These are phyloP conservation scores for Thielaviopsis euricoi DNA, from an alignment of 2,329 filamentous ascomycete species.

Conservation along the genomic window DNA sequence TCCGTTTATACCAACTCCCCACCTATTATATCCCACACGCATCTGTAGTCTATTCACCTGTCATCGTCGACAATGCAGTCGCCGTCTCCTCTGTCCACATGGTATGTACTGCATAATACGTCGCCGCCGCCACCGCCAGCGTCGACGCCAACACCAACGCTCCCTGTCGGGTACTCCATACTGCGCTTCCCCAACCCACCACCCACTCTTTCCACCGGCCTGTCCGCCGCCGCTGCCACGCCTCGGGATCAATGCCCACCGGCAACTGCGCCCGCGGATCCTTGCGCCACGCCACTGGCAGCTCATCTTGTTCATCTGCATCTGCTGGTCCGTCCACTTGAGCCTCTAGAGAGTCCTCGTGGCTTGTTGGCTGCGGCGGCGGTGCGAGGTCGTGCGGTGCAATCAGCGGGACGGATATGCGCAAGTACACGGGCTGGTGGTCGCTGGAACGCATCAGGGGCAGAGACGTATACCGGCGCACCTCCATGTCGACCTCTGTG, in stretches of 20 bases:
- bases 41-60: not conserved
- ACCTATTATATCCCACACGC: too few species aligned
- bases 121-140: conserved; percentile 24
- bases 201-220: conserved; percentile 30
- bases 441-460: conserved; percentile 72
- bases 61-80: not conserved
- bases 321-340: conserved; percentile 4
- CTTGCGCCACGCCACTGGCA: conserved; percentile 15
- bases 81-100: not conserved
- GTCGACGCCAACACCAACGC: conserved; percentile 28
- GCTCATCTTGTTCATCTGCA: conserved; percentile 1
- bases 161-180: conserved; percentile 37
- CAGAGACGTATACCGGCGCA: conserved; percentile 57
- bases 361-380: conserved; percentile 14
- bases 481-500: conserved; percentile 21
- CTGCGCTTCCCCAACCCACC: conserved; percentile 36
- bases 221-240: conserved; percentile 33
- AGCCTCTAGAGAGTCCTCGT: not conserved
- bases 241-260: conserved; percentile 35
- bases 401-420: conserved; percentile 47
- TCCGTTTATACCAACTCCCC: too few species aligned
- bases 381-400: conserved; percentile 24
- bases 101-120: conserved; percentile 22
- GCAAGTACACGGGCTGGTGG: conserved; percentile 68
- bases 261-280: conserved; percentile 32